Evolutionary conservation across 1,139 yeast genomes (phyloP), one percentile per base, ranked within the genome.

Genomic region (Debaryomyces psychrophilus): DNA sequence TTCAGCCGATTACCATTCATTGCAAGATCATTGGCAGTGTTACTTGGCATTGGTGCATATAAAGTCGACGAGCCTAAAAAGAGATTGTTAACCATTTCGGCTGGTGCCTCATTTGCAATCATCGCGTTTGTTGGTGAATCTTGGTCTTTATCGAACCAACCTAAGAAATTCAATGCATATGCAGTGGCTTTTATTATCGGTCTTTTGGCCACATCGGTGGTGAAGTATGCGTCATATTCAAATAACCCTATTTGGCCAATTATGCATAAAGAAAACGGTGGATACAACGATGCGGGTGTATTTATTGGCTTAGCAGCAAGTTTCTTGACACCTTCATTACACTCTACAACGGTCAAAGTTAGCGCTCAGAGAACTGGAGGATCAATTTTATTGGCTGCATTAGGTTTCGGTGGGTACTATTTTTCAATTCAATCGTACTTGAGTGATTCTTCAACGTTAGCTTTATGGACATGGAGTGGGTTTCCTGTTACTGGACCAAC

Each of bases 211-310:
- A 83, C 96, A 2, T 81, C 90, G 0, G 79, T 87, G 34, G 75
- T 90, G 27, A 93, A 95, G 61, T 87, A 80, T 68, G 81, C 85
- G 14, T 81, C 77, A 59, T 87, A 81, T 68, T 83, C 97, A 5
- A 92, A 92, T 61, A 93, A 93, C 63, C 99, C 99, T 33, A 73
- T 90, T 43, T 93, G 99, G 99, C 96, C 99, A 33, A 87, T 90
- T 39, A 85, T 93, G 93, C 86, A 90, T 61, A 77, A 76, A 26
- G 81, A 74, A 22, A 92, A 88, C 57, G 97, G 97, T 23, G 99
- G 99, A 8, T 82, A 82, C 73, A 92, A 92, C 64, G 76, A 74
- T 45, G 67, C 82, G 26, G 97, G 96, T 39, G 66, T 93, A 4
- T 67, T 76, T 8, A 50, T 90, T 37, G 96, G 93, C 23, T 60